Evolutionary conservation across 805 yeast genomes (phyloP).

Genomic region (Candida qinlingensis): DNA sequence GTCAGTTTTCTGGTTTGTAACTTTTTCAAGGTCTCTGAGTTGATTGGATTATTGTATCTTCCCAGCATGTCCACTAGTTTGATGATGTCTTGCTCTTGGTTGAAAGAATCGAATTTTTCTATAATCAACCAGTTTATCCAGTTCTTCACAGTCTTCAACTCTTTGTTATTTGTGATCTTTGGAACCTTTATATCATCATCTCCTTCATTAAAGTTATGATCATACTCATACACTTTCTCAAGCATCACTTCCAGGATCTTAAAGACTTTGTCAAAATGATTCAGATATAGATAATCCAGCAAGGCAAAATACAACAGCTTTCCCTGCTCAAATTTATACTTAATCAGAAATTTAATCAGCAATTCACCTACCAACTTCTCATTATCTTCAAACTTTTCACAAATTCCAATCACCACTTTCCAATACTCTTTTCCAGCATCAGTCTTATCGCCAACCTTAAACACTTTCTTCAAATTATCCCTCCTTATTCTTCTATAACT

Average conservation of each 20-base stretch:
- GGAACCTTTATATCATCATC: neutral
- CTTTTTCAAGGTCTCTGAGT: no score
- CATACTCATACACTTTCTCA: conserved; percentile 10
- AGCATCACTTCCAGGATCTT: conserved; percentile 2
- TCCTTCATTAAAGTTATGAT: neutral
- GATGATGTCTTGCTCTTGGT: no score
- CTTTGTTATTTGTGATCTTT: conserved; percentile 3
- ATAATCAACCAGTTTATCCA: conserved; percentile 18
- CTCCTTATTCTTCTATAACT: conserved; percentile 46
- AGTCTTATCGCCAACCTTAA: conserved; percentile 39
- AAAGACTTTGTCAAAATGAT: conserved; percentile 15
- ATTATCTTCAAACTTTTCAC: conserved; percentile 11
- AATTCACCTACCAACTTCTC: conserved; percentile 1
- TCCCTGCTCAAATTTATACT: conserved; percentile 22
- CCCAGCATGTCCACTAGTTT: no score
- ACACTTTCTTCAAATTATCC: conserved; percentile 33
- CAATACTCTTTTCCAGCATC: conserved; percentile 39
- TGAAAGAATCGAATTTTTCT: neutral
- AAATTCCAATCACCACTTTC: conserved; percentile 30
- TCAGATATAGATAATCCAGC: conserved; percentile 10
- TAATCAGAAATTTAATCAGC: conserved; percentile 9
- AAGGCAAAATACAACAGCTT: conserved; percentile 28
- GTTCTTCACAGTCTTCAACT: conserved; percentile 5
- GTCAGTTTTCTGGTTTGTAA: no score
- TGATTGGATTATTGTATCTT: no score